phyloP scores from a whole-genome alignment of 164 flowering plant genomes.

The Cinnamomum micranthum region DNA sequence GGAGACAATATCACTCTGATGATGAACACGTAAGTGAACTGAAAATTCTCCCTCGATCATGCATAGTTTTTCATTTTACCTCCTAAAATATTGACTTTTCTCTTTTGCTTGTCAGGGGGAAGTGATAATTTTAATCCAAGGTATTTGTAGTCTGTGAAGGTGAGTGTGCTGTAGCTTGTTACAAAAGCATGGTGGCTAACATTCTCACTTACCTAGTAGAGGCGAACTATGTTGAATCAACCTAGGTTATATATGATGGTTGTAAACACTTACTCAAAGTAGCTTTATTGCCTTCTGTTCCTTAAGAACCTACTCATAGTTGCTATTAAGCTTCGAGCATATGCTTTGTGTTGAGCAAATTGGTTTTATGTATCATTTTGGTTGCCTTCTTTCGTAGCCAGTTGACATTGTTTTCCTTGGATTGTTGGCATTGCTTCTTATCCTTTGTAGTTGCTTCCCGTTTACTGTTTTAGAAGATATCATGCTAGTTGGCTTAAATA shows the following conservation, averaged over 20 bases:
- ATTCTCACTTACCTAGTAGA: background rate
- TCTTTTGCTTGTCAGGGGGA: conserved; percentile 33
- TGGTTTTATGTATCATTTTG: background rate
- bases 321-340: background rate
- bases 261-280: conserved; percentile 4
- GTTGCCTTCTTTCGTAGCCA: background rate
- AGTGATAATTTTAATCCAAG: conserved; percentile 19
- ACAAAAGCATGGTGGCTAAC: background rate
- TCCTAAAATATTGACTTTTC: background rate
- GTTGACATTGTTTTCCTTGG: background rate
- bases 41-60: background rate
- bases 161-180: conserved; percentile 1
- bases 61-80: background rate
- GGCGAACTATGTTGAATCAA: background rate
- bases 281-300: background rate
- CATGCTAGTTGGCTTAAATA: background rate
- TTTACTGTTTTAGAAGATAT: background rate
- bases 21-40: conserved; percentile 60
- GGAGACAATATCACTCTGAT: conserved; percentile 71
- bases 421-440: background rate
- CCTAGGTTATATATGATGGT: background rate
- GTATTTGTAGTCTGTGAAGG: background rate
- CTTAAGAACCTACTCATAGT: background rate
- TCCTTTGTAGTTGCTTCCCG: background rate
- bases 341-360: background rate